Conservation (phyloP, 78 protist species). For the Guillardia theta region DNA sequence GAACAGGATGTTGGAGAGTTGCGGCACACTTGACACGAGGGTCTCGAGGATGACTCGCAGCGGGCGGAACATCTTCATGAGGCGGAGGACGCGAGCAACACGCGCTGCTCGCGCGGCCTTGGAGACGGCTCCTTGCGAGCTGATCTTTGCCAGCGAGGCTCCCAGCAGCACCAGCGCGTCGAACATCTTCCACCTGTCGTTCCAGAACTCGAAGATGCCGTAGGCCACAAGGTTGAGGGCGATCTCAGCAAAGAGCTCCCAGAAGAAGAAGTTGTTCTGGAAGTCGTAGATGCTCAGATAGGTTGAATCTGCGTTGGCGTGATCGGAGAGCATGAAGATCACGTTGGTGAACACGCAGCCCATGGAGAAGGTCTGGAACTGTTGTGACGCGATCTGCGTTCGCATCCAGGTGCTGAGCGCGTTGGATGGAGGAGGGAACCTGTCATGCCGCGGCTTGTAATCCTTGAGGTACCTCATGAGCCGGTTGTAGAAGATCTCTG, state of each 20-base stretch:
- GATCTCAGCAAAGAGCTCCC: not conserved
- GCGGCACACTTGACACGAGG: not conserved
- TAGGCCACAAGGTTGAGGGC: not conserved
- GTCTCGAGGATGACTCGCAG: not conserved
- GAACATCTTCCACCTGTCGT: not conserved
- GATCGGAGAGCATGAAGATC: not conserved
- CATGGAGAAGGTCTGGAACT: not conserved
- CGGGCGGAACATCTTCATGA: not conserved
- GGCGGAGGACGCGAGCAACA: not conserved
- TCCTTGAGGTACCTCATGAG: not conserved
- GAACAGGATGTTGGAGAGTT: not conserved
- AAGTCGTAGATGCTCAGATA: not conserved
- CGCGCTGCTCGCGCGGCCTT: not conserved
- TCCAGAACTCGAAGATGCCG: not conserved
- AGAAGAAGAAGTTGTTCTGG: not conserved
- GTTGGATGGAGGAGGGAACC: not conserved
- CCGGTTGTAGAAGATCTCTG: not conserved
- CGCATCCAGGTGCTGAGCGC: not conserved
- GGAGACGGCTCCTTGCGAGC: too few relatives aligned
- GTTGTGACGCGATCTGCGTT: not conserved
- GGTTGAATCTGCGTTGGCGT: not conserved
- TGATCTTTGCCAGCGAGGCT: not conserved
- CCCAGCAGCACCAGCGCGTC: not conserved
- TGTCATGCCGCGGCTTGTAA: not conserved
- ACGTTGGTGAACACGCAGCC: not conserved